These are phyloP conservation scores for Hansenula sp. DNA, from an alignment of 1,139 yeast genomes.

Conservation along the genomic window DNA sequence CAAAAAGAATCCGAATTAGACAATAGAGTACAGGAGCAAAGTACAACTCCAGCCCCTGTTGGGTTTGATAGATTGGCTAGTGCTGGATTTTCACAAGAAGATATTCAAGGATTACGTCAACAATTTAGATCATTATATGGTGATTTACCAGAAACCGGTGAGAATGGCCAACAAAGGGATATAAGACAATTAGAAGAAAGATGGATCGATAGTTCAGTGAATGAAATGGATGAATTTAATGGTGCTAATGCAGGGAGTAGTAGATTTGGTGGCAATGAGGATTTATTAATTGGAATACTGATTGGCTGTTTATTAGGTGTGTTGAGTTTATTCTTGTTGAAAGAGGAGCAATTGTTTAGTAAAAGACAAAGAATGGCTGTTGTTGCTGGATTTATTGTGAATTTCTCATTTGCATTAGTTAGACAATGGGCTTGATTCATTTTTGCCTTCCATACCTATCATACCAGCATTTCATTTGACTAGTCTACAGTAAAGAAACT, in stretches of 20 bases:
- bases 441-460: neutral
- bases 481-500: too few species aligned
- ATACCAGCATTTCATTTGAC: too few species aligned
- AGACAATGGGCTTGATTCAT: constrained; percentile 39
- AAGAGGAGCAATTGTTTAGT: constrained; percentile 54
- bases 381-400: constrained; percentile 56
- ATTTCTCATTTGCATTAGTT: constrained; percentile 53
- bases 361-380: constrained; percentile 60
- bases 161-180: constrained; percentile 27
- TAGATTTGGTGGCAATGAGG: constrained; percentile 43
- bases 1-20: constrained; percentile 62
- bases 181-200: constrained; percentile 74
- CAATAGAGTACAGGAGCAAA: constrained; percentile 38
- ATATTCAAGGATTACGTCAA: constrained; percentile 63
- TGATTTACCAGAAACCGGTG: constrained; percentile 25
- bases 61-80: constrained; percentile 83
- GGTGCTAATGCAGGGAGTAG: constrained; percentile 26
- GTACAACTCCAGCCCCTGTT: constrained; percentile 67
- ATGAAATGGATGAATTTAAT: constrained; percentile 38
- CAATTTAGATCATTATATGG: constrained; percentile 75
- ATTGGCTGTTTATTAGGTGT: constrained; percentile 66
- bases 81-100: constrained; percentile 81
- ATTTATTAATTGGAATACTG: constrained; percentile 57
- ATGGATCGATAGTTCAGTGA: constrained; percentile 84
- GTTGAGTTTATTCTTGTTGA: constrained; percentile 50